Evolutionary conservation across 129 eudicot species (phyloP).

Genomic region (Flaveria ramosissima): DNA sequence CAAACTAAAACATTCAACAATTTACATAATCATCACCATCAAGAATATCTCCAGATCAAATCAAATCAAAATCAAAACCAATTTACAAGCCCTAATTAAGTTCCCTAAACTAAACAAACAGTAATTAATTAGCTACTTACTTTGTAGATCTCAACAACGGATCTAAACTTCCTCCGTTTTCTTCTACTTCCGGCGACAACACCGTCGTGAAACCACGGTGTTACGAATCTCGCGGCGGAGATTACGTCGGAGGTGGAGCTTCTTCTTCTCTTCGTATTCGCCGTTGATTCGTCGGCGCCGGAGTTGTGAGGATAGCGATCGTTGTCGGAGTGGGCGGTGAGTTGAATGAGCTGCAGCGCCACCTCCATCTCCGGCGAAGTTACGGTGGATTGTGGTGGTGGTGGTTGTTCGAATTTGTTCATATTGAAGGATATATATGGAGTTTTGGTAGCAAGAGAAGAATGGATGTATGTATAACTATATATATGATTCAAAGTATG

Average conservation of each 20-base stretch:
- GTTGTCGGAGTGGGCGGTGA: neutral
- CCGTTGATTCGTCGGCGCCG: neutral
- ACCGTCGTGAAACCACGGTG: neutral
- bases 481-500: neutral
- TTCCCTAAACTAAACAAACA: neutral
- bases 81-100: conserved; percentile 13
- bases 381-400: too few species aligned
- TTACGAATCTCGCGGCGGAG: neutral
- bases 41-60: neutral
- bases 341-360: conserved; percentile 3
- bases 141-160: conserved; percentile 29
- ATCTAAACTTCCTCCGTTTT: neutral
- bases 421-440: too few species aligned
- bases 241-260: neutral
- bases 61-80: conserved; percentile 3
- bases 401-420: too few species aligned
- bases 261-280: neutral
- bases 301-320: neutral
- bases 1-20: neutral
- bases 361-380: neutral
- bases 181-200: neutral
- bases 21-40: conserved; percentile 13
- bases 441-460: too few species aligned
- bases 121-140: neutral
- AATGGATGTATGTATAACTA: neutral